phyloP scores from a whole-genome alignment of 2,329 filamentous ascomycete species.

The Lasiodiplodia sp. region DNA sequence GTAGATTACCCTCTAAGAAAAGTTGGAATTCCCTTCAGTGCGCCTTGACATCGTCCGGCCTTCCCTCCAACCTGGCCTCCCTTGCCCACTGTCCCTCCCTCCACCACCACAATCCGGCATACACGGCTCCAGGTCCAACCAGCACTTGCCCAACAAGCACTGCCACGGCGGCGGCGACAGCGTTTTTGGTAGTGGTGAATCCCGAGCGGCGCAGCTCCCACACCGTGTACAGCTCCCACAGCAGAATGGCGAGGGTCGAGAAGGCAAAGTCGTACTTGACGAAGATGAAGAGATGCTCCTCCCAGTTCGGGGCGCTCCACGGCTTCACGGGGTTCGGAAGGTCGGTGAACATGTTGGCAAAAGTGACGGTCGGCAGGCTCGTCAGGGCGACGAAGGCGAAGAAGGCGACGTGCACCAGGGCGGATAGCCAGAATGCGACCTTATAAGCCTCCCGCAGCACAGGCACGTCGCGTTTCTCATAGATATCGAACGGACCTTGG shows the following conservation, averaged over 20 bases:
- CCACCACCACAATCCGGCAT: slow-evolving; percentile 30
- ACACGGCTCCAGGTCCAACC: slow-evolving; percentile 28
- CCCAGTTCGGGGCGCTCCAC: not conserved
- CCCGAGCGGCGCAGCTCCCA: slow-evolving; percentile 24
- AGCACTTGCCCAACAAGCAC: slow-evolving; percentile 10
- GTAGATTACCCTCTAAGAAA: too few relatives aligned
- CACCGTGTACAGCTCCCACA: slow-evolving; percentile 26
- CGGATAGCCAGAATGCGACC: not conserved
- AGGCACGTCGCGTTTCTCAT: not conserved
- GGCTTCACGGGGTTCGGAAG: not conserved
- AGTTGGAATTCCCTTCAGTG: too few relatives aligned
- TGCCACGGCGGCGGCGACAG: not conserved
- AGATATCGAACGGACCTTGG: not conserved
- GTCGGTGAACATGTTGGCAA: not conserved
- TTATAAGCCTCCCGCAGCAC: not conserved
- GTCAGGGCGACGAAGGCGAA: not conserved
- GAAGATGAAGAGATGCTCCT: slow-evolving; percentile 8
- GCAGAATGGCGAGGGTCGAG: not conserved
- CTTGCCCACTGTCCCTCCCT: slow-evolving; percentile 1
- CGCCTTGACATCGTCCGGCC: not conserved
- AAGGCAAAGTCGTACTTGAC: slow-evolving; percentile 22
- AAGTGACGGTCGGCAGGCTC: not conserved
- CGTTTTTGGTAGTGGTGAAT: slow-evolving; percentile 1
- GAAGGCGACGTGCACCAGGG: not conserved
- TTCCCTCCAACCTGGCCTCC: not conserved